These are phyloP conservation scores for Gamarada debralockiae DNA, from an alignment of 495 filamentous ascomycete genomes.

Conservation along the genomic window DNA sequence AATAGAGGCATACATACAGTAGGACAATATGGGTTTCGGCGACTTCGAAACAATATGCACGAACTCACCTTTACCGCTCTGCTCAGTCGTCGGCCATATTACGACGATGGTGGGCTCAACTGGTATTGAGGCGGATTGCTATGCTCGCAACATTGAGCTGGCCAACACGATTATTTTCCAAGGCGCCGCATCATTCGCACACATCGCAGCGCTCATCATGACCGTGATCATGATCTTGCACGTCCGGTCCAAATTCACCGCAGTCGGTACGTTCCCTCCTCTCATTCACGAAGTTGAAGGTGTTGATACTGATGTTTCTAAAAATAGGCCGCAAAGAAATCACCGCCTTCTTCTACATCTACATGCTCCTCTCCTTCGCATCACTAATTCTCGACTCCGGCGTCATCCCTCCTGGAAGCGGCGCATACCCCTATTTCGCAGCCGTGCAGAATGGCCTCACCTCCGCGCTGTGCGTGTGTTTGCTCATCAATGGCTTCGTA, in stretches of 20 bases:
- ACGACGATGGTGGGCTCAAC: slow-evolving; percentile 22
- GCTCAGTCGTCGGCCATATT: slow-evolving; percentile 67
- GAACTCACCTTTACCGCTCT: slow-evolving; percentile 81
- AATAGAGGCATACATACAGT: not conserved
- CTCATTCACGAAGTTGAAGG: not conserved
- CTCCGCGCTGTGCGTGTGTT: slow-evolving; percentile 83
- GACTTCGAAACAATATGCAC: slow-evolving; percentile 84
- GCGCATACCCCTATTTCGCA: slow-evolving; percentile 84
- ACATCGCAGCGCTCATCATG: slow-evolving; percentile 90
- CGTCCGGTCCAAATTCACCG: slow-evolving; percentile 95
- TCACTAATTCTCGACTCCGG: slow-evolving; percentile 93
- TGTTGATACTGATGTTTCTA: slow-evolving; percentile 14
- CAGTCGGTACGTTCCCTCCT: slow-evolving; percentile 71
- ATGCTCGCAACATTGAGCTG: slow-evolving; percentile 89
- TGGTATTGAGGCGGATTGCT: slow-evolving; percentile 88
- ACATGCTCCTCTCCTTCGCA: slow-evolving; percentile 81
- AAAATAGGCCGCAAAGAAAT: slow-evolving; percentile 92
- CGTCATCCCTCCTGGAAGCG: slow-evolving; percentile 78
- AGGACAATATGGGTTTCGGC: slow-evolving; percentile 74
- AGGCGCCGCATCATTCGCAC: slow-evolving; percentile 84
- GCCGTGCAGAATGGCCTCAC: slow-evolving; percentile 84
- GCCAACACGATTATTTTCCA: slow-evolving; percentile 99
- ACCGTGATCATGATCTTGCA: slow-evolving; percentile 96
- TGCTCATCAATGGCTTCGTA: slow-evolving; percentile 97
- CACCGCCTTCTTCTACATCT: slow-evolving; percentile 95